Evolutionary conservation across 2,329 filamentous ascomycete genomes (phyloP).

Genomic region (Talaromyces verruculosus): DNA sequence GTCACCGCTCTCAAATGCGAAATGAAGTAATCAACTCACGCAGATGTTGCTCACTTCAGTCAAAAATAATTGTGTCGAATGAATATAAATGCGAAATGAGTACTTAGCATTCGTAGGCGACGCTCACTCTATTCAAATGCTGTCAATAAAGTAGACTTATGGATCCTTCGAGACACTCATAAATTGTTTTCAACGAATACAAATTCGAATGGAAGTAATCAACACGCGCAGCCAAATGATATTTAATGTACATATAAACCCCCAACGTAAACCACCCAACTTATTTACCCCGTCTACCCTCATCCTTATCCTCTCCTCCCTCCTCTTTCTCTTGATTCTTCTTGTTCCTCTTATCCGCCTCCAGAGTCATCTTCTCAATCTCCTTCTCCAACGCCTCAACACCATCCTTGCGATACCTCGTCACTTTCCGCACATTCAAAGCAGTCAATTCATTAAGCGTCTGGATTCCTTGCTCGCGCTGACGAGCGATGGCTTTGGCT

Average conservation of each 20-base stretch:
- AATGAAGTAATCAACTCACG: no score
- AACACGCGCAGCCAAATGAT: constrained; percentile 4
- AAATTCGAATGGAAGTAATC: neutral
- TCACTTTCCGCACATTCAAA: constrained; percentile 81
- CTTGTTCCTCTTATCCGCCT: constrained; percentile 33
- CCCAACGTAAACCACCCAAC: neutral
- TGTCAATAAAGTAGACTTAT: neutral
- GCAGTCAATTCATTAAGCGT: constrained; percentile 68
- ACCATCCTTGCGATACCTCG: constrained; percentile 68
- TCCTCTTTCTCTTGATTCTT: constrained; percentile 28
- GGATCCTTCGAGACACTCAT: neutral
- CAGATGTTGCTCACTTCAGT: no score
- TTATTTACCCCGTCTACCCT: neutral
- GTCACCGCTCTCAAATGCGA: no score
- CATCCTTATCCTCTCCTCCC: constrained; percentile 16
- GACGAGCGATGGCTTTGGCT: constrained; percentile 73
- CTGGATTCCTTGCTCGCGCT: constrained; percentile 54
- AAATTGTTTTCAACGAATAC: neutral
- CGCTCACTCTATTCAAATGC: neutral
- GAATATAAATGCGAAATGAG: no score
- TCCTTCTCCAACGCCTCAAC: constrained; percentile 64
- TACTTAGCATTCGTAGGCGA: neutral
- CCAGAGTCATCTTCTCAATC: constrained; percentile 60
- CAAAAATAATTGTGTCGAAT: no score
- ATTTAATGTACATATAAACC: neutral